Evolutionary conservation across 202 grass and related monocot genomes (phyloP), one percentile per base, ranked within the genome.

Genomic region (Brachypodium distachyon): DNA sequence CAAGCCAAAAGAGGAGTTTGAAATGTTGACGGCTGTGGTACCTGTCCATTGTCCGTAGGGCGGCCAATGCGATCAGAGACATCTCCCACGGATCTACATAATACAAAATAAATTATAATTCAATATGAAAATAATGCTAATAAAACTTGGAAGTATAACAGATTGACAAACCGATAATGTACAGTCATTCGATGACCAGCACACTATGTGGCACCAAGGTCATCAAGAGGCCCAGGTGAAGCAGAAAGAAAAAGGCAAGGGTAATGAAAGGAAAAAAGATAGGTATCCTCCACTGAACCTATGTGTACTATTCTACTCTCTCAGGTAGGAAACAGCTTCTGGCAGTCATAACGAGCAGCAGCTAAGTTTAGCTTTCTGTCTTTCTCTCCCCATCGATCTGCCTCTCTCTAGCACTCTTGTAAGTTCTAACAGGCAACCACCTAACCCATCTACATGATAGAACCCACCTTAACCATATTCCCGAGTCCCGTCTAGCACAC

Each of bases 31-130:
- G 33, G 22, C 9, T 68, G 4, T 3, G 64, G 19, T 83, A 95
- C 92, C 92, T 99, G 96, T 70, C 96, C 96, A 79, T 99, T 99
- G 33, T 99, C 92, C 36, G 96, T 96, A 79, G 96, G 96, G 51
- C 96, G 89, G 36, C 96, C 96, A 90, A 96, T 99, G 70, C 96
- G 89, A 81, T 99, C 96, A 76, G 96, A 95, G 88, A 99, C 96
- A 85, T 99, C 96, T 76, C 96, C 96, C 96, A 96, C 93, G 11
- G 96, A 83, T 83, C 96, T 99, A 85, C 79, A 87, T 37, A 63
- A 63, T 72, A 72, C 33, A 73, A 78, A n/a, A 77, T 16, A 79
- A 86, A 62, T 61, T 64, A 51, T 55, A 67, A 3, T 47, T 37
- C 25, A 28, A 6, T 18, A 17, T 42, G 61, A 64, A 21, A 75